Evolutionary conservation across 2,329 filamentous ascomycete genomes (phyloP).

Genomic region (Xylaria sp.): DNA sequence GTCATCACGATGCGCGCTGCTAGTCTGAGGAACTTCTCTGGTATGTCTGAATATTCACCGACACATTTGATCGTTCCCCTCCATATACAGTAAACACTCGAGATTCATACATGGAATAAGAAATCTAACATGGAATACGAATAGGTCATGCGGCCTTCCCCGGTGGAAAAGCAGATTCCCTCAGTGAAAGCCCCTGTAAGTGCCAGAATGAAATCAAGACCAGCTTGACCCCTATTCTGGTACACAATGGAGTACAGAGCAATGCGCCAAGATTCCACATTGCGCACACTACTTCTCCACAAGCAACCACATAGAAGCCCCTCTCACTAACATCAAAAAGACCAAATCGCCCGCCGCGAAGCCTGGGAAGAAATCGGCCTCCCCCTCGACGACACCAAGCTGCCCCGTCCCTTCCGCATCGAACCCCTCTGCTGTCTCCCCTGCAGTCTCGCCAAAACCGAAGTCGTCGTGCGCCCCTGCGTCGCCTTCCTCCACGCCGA

Average conservation of each 20-base stretch:
- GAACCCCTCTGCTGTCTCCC: slow-evolving; percentile 86
- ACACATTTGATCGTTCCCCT: neutral
- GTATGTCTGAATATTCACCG: slow-evolving; percentile 26
- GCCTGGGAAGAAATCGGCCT: slow-evolving; percentile 92
- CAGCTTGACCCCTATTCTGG: neutral
- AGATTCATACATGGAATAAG: neutral
- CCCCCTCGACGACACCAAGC: slow-evolving; percentile 60
- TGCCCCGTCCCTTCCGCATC: slow-evolving; percentile 73
- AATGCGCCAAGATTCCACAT: neutral
- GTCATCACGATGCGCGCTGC: slow-evolving; percentile 65
- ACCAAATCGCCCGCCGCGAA: slow-evolving; percentile 82
- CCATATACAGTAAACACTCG: neutral
- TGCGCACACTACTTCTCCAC: no score
- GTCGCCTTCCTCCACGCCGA: slow-evolving; percentile 71
- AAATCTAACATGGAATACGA: neutral
- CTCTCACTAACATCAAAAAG: slow-evolving; percentile 34
- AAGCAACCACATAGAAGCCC: neutral
- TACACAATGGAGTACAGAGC: neutral
- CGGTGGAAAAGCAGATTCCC: slow-evolving; percentile 63
- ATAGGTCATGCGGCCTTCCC: slow-evolving; percentile 75
- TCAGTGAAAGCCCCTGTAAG: slow-evolving; percentile 56
- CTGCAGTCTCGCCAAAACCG: slow-evolving; percentile 65
- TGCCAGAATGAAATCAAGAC: neutral
- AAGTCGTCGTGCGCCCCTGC: slow-evolving; percentile 69
- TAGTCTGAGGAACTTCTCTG: slow-evolving; percentile 63